A percentile compares a stretch with the other conserved stretches of the same genome.
Evolutionary conservation across 805 yeast genomes (phyloP).

Genomic region (Metschnikowia gelsemii): DNA sequence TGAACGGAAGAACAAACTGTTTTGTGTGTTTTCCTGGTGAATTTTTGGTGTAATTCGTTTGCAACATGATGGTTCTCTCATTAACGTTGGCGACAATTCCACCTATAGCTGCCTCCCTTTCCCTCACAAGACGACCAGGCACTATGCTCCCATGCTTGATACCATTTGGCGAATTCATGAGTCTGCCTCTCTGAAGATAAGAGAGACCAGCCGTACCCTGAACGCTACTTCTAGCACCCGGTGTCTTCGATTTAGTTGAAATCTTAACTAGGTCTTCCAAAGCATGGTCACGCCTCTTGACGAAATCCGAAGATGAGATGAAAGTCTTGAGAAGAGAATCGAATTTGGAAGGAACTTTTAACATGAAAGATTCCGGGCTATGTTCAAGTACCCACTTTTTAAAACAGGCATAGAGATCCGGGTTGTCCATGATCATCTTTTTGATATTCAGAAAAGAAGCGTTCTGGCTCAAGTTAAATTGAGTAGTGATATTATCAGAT

Average conservation of each 20-base stretch:
- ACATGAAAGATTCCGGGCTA: constrained; percentile 41
- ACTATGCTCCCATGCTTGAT: constrained; percentile 51
- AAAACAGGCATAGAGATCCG: constrained; percentile 51
- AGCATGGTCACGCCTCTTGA: constrained; percentile 24
- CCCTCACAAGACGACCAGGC: constrained; percentile 65
- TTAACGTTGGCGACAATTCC: constrained; percentile 46
- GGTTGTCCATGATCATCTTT: constrained; percentile 40
- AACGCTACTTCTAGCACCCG: constrained; percentile 25
- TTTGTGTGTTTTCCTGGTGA: constrained; percentile 42
- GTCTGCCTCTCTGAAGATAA: constrained; percentile 65
- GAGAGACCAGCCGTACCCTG: constrained; percentile 79
- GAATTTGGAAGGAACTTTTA: constrained; percentile 26
- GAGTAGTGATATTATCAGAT: constrained; percentile 31
- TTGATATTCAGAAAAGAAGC: constrained; percentile 32
- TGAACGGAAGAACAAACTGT: constrained; percentile 45
- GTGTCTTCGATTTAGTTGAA: constrained; percentile 8
- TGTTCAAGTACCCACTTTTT: constrained; percentile 52
- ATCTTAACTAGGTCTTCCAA: constrained; percentile 27
- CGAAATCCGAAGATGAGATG: constrained; percentile 23
- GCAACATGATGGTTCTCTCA: constrained; percentile 35
- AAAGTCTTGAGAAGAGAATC: constrained; percentile 35
- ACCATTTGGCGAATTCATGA: constrained; percentile 72
- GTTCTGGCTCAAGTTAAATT: constrained; percentile 31
- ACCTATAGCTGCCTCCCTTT: constrained; percentile 55
- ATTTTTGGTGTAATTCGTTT: constrained; percentile 34